Evolutionary conservation across 768 basidiomycete species (phyloP), one percentile per base, ranked within the genome.

Genomic region (Clitopilus hobsonii): DNA sequence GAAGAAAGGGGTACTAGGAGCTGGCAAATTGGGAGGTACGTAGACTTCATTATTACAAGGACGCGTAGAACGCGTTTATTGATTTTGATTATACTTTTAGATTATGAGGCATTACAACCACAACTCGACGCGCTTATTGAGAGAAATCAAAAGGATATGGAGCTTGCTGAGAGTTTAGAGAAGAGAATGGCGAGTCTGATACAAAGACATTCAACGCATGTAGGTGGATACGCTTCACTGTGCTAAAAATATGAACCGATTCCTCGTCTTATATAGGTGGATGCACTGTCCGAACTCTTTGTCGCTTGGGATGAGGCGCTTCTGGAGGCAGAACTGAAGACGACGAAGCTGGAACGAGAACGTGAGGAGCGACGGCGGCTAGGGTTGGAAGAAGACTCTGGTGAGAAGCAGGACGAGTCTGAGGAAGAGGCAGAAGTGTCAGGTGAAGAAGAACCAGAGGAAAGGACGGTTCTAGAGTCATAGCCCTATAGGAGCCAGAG

Each of bases 231-330:
- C 3, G 6, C 27, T 49, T 49, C 23, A n/a, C 4, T 7, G 29
- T 25, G 20, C 32, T 24, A 28, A 38, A 14, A 13, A 7, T 28
- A 6, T 10, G 2, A 27, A n/a, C n/a, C 52, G 25, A n/a, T 49
- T 41, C 38, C 13, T 51, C 26, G 51, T 27, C 25, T 45, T n/a
- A 18, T 54, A 13, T 27, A 92, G 91, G 84, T 91, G 7, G 91
- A 91, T 62, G 81, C 83, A 1, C 74, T 93, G 1, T 93, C 91
- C 11, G 90, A 92, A 59, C 72, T 93, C 20, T 93, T 94, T 57
- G 86, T 94, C 6, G 81, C 81, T 13, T 94, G 91, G 91, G 89
- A 93, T 59, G 89, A 92, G 55, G 78, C 84, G 0, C 68, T 92
- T 8, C 75, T 78, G n/a, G 83, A 81, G 45, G 79, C 83, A 3